phyloP scores from a whole-genome alignment of 2,329 filamentous ascomycete genomes.

The Cladosporium velox region DNA sequence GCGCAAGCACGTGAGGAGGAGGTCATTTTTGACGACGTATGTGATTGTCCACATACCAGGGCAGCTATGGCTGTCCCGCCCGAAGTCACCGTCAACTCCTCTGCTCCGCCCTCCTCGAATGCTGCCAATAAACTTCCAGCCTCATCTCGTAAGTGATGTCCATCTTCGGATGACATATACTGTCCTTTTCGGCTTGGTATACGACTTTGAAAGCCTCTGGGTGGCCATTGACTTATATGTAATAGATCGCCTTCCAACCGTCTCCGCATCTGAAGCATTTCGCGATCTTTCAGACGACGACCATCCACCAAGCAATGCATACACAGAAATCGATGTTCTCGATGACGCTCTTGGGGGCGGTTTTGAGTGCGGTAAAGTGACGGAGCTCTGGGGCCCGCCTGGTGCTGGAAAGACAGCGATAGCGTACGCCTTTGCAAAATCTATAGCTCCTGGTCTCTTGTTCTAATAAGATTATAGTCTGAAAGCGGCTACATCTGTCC shows the following conservation, averaged over 20 bases:
- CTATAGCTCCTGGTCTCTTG: no score
- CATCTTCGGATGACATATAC: neutral
- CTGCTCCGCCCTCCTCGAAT: slow-evolving; percentile 20
- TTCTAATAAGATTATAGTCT: slow-evolving; percentile 9
- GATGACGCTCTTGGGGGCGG: slow-evolving; percentile 56
- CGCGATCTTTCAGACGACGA: slow-evolving; percentile 54
- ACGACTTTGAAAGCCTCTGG: neutral
- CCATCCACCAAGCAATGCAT: slow-evolving; percentile 49
- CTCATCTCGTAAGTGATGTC: slow-evolving; percentile 41
- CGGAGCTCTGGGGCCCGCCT: slow-evolving; percentile 85
- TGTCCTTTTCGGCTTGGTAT: neutral
- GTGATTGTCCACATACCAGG: slow-evolving; percentile 5
- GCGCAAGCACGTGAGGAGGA: neutral
- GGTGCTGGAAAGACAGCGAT: slow-evolving; percentile 83
- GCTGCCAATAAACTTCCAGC: slow-evolving; percentile 31
- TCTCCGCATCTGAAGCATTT: slow-evolving; percentile 73
- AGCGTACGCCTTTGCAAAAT: slow-evolving; percentile 49
- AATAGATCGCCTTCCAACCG: slow-evolving; percentile 72
- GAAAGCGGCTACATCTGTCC: slow-evolving; percentile 10
- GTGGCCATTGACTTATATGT: neutral
- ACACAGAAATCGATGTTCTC: slow-evolving; percentile 52
- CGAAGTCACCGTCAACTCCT: slow-evolving; percentile 18
- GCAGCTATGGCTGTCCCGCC: slow-evolving; percentile 26
- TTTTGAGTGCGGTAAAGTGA: slow-evolving; percentile 73
- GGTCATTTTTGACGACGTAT: neutral